phyloP scores from a whole-genome alignment of 441 rosid species.

The Croton laevigatus region DNA sequence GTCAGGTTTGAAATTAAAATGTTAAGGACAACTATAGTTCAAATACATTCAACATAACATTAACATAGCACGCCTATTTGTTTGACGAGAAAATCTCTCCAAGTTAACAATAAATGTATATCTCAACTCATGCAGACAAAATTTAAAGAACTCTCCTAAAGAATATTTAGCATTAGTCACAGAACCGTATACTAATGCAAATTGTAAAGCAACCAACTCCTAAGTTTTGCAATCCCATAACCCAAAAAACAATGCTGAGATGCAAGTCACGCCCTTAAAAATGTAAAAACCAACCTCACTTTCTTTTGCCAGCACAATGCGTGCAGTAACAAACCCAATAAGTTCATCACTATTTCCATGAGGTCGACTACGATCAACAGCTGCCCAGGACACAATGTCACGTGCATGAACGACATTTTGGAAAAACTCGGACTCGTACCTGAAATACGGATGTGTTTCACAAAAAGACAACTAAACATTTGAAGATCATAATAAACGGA shows the following conservation, averaged over 20 bases:
- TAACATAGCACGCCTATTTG: background rate
- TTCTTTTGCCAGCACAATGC: conserved; percentile 65
- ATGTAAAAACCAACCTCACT: conserved; percentile 64
- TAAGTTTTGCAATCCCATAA: conserved; percentile 12
- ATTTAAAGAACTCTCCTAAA: background rate
- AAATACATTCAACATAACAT: conserved; percentile 6
- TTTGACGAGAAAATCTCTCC: background rate
- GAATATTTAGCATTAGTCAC: background rate
- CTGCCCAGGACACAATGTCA: conserved; percentile 93
- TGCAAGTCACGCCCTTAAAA: conserved; percentile 14
- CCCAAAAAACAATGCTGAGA: conserved; percentile 6
- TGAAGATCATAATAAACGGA: conserved; percentile 11
- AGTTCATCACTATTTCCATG: conserved; percentile 70
- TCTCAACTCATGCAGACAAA: conserved; percentile 5
- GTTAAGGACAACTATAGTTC: background rate
- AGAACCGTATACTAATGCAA: background rate
- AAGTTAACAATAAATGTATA: background rate
- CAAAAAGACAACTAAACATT: conserved; percentile 18
- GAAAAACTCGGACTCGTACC: conserved; percentile 96
- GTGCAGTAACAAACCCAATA: conserved; percentile 89
- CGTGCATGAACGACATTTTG: conserved; percentile 76
- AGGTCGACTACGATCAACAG: conserved; percentile 78
- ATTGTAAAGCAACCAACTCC: background rate
- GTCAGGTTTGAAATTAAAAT: background rate
- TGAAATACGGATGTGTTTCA: conserved; percentile 34